phyloP scores from a whole-genome alignment of 1,139 yeast species.

The Torulaspora pretoriensis region DNA sequence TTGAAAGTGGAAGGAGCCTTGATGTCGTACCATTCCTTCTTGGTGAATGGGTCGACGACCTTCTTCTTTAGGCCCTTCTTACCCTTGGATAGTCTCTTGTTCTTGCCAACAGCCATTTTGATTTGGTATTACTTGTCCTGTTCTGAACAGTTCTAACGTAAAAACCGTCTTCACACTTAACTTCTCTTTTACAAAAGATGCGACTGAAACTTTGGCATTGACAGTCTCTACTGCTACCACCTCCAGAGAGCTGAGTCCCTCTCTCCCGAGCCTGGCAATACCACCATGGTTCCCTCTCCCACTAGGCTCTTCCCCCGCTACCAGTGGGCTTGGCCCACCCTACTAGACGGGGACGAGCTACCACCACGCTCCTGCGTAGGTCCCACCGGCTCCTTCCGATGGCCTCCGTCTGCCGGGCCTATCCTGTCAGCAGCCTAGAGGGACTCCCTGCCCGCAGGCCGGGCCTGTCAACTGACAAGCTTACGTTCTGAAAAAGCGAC shows the following conservation, averaged over 20 bases:
- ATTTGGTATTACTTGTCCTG: slow-evolving; percentile 18
- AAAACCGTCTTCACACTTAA: not conserved
- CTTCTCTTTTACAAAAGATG: slow-evolving; percentile 7
- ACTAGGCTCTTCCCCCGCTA: not conserved
- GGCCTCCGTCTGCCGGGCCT: not conserved
- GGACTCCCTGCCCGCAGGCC: not conserved
- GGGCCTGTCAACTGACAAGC: not conserved
- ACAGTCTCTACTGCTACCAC: not conserved
- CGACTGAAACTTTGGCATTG: slow-evolving; percentile 2
- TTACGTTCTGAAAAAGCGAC: not conserved
- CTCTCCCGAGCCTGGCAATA: not conserved
- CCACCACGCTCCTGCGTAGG: too few species aligned
- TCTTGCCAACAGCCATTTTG: slow-evolving; percentile 90
- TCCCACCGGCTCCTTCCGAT: too few species aligned
- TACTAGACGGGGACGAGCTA: not conserved
- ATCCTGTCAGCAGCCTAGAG: not conserved
- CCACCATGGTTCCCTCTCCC: too few species aligned
- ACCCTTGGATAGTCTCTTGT: slow-evolving; percentile 94
- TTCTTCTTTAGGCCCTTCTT: slow-evolving; percentile 95
- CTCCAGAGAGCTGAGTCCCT: not conserved
- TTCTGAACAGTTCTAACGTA: slow-evolving; percentile 5
- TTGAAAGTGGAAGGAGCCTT: slow-evolving; percentile 94
- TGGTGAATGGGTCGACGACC: slow-evolving; percentile 93
- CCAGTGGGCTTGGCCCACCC: not conserved
- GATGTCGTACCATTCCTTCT: slow-evolving; percentile 92